phyloP scores from a whole-genome alignment of 192 early-diverging fungal species.

The Linnemannia elongata region DNA sequence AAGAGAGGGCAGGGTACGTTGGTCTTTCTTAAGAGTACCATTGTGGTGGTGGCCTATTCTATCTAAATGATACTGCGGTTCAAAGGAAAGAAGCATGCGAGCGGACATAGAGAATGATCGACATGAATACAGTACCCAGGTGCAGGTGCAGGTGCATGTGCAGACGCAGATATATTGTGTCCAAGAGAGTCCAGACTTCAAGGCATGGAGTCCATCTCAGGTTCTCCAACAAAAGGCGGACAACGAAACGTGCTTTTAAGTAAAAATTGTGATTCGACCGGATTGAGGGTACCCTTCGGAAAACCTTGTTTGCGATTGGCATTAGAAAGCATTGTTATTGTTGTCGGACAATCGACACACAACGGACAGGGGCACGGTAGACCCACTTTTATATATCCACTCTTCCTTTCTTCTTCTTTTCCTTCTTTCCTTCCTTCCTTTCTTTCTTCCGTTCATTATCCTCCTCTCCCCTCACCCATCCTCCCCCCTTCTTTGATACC shows the following conservation, averaged over 20 bases:
- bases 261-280: background rate
- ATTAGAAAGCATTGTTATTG: background rate
- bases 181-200: background rate
- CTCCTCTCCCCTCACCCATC: background rate
- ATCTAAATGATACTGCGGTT: no score
- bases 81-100: no score
- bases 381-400: background rate
- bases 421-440: background rate
- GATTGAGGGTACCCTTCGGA: background rate
- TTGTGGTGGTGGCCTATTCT: no score
- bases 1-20: no score
- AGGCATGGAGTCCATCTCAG: background rate
- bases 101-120: no score
- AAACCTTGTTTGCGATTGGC: conserved; percentile 5
- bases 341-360: background rate
- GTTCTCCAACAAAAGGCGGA: background rate
- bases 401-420: background rate
- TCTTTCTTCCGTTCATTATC: background rate
- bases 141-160: no score
- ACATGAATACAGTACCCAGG: no score
- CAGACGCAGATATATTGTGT: no score
- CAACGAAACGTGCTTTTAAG: background rate
- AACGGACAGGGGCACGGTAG: background rate
- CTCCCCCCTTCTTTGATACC: background rate
- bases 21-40: no score